A percentile compares a stretch with the other conserved stretches of the same genome.
Evolutionary conservation across 768 basidiomycete species (phyloP).

Genomic region (Lactarius vividus): DNA sequence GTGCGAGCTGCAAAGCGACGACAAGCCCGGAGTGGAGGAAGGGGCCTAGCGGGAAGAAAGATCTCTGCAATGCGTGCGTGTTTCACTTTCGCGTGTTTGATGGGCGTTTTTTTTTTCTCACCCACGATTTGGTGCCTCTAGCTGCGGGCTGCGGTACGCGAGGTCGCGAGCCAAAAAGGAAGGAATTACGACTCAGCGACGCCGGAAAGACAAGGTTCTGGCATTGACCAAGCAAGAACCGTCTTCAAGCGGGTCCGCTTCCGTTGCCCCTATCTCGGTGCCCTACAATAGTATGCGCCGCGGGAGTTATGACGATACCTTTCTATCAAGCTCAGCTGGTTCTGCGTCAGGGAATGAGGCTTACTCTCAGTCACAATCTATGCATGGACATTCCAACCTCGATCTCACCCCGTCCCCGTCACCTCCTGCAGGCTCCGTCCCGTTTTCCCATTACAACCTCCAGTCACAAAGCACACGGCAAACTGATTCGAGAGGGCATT

Average conservation of each 20-base stretch:
- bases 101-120: constrained; percentile 21
- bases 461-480: constrained; percentile 35
- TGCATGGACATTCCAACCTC: constrained; percentile 44
- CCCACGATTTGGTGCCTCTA: constrained; percentile 35
- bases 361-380: constrained; percentile 32
- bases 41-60: constrained; percentile 86
- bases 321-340: constrained; percentile 45
- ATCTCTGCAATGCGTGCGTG: constrained; percentile 88
- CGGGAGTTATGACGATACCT: constrained; percentile 46
- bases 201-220: constrained; percentile 60
- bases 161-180: constrained; percentile 88
- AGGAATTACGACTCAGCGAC: constrained; percentile 57
- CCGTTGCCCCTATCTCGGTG: constrained; percentile 40
- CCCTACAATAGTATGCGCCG: constrained; percentile 49
- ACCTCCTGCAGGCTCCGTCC: constrained; percentile 52
- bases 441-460: constrained; percentile 57
- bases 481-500: constrained; percentile 31
- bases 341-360: constrained; percentile 58
- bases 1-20: constrained; percentile 78
- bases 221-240: constrained; percentile 31
- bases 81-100: constrained; percentile 28
- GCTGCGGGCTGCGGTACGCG: constrained; percentile 83
- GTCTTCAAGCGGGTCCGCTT: constrained; percentile 30
- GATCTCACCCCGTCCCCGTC: constrained; percentile 60
- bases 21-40: constrained; percentile 90